These are phyloP conservation scores for Phytophthora foliorum DNA, from an alignment of 352 stramenopile species.

Conservation along the genomic window DNA sequence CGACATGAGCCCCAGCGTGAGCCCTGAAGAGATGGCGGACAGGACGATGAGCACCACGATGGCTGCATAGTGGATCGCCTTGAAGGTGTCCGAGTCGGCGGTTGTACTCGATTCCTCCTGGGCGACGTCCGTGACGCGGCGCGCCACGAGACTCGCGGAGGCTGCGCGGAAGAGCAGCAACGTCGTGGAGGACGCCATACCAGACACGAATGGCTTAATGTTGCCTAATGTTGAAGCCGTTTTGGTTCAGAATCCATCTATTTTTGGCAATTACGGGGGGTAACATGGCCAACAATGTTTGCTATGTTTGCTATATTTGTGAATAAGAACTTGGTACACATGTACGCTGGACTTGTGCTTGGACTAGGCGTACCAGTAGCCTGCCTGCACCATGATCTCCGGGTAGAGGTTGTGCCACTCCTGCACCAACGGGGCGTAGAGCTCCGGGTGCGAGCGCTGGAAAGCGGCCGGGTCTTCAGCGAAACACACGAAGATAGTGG, in stretches of 20 bases:
- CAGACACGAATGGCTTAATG: not conserved
- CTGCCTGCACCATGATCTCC: slow-evolving; percentile 89
- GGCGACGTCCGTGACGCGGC: slow-evolving; percentile 20
- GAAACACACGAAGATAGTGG: slow-evolving; percentile 98
- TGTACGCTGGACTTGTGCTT: not conserved
- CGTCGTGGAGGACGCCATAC: slow-evolving; percentile 22
- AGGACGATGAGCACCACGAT: slow-evolving; percentile 82
- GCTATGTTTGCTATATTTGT: no score
- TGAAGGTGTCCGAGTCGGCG: slow-evolving; percentile 18
- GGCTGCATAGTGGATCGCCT: slow-evolving; percentile 51
- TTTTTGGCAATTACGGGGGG: no score
- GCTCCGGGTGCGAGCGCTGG: slow-evolving; percentile 77
- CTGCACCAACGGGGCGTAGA: slow-evolving; percentile 85
- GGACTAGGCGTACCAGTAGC: slow-evolving; percentile 78
- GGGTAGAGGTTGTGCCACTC: slow-evolving; percentile 92
- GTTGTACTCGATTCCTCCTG: slow-evolving; percentile 1
- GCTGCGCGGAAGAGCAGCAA: slow-evolving; percentile 34
- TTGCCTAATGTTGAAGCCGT: slow-evolving; percentile 20
- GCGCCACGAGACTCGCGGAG: slow-evolving; percentile 17
- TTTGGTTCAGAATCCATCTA: slow-evolving; percentile 4
- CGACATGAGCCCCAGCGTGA: slow-evolving; percentile 97
- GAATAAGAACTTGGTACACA: no score
- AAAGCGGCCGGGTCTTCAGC: slow-evolving; percentile 92
- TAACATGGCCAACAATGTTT: no score
- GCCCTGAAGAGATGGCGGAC: slow-evolving; percentile 94